Evolutionary conservation across 2,329 filamentous ascomycete genomes (phyloP), one percentile per base, ranked within the genome.

Genomic region (Dothidotthia symphoricarpi): DNA sequence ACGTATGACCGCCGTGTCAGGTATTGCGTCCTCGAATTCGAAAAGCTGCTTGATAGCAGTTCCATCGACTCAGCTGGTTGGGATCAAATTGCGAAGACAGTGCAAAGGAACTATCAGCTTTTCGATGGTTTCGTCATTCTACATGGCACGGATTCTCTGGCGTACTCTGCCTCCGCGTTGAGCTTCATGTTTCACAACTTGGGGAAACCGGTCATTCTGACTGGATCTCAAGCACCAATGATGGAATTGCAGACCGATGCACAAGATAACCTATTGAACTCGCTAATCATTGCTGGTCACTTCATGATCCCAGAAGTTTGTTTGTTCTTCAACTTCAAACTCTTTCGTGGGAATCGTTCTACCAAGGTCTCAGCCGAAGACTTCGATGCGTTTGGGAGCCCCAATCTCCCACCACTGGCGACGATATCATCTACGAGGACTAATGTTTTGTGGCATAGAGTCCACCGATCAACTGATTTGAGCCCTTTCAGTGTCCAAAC

Each of bases 291-390:
- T 39, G 90, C 90, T 3, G 88, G 88, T 24, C 93, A 93, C 43
- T 95, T 95, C 61, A 86, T 88, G 71, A 88, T 96, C 41, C 89
- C 90, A 0, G 90, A 95, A 65, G 90, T 96, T 36, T 90, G 88
- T 63, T 76, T 96, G 24, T 95, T 94, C 73, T 96, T 96, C 75
- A 88, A 93, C 68, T 86, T 94, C 70, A 88, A 83, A 51, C 78
- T 96, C 14, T 94, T 90, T 70, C 82, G 90, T 16, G 90, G 90
- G 12, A 95, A 95, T 68, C 76, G 90, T 43, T 83, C 86, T 8
- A 93, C 87, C 46, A 96, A 96, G 67, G 81, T 94, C 22, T 90
- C 88, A 11, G 86, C 89, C 5, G 87, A 86, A 41, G 82, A 86
- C 36, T 95, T 94, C 62, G 82, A 87, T 40, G 90, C 88, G 6